Evolutionary conservation across 352 stramenopile species (phyloP).

Genomic region (Pythium biforme): DNA sequence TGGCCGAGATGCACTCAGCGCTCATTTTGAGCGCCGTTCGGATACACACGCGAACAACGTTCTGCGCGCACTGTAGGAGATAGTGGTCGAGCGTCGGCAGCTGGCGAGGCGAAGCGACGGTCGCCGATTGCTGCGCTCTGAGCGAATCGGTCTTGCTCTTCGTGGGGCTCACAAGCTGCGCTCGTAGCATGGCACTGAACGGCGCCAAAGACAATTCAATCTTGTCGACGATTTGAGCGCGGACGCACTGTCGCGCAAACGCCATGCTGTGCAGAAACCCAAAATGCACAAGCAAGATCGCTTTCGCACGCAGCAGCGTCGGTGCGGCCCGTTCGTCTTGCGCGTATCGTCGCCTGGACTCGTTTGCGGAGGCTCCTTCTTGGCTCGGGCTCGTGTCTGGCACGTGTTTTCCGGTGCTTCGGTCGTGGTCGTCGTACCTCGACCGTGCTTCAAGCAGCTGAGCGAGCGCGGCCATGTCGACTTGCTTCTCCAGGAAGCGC

Average conservation of each 20-base stretch:
- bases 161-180: conserved; percentile 31
- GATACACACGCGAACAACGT: conserved; percentile 54
- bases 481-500: conserved; percentile 39
- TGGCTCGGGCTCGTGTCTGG: neutral
- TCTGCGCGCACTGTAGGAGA: conserved; percentile 57
- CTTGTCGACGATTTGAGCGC: neutral
- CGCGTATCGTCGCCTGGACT: conserved; percentile 9
- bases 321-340: conserved; percentile 10
- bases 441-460: conserved; percentile 23
- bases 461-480: conserved; percentile 32
- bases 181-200: conserved; percentile 34
- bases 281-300: conserved; percentile 62
- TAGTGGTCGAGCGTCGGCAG: conserved; percentile 38
- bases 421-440: conserved; percentile 11
- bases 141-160: neutral
- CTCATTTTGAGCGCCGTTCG: conserved; percentile 66
- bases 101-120: neutral
- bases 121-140: too few relatives aligned
- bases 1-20: conserved; percentile 53
- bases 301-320: conserved; percentile 52
- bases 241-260: conserved; percentile 28
- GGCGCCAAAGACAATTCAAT: conserved; percentile 28
- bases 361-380: neutral
- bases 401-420: neutral
- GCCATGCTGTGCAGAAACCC: conserved; percentile 43